These are phyloP conservation scores for Teratosphaeriaceae sp. DNA, from an alignment of 2,329 filamentous ascomycete genomes.

Conservation along the genomic window DNA sequence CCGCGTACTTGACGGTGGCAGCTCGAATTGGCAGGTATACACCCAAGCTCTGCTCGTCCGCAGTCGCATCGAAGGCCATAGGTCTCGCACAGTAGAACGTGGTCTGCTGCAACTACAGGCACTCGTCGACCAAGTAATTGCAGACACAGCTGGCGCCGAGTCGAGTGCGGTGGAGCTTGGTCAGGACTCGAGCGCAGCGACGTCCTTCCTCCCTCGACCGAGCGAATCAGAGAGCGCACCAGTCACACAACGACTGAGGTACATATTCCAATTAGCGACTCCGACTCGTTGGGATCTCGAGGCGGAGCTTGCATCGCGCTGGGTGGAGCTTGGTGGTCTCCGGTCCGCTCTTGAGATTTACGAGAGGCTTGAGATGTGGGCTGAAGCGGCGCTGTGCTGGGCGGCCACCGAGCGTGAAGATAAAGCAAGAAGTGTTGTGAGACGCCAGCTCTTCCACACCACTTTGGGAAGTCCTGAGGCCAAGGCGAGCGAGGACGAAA, in stretches of 20 bases:
- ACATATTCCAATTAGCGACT: slow-evolving; percentile 75
- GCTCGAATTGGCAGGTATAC: slow-evolving; percentile 96
- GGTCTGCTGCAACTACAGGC: slow-evolving; percentile 90
- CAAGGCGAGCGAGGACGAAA: slow-evolving; percentile 33
- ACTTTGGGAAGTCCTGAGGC: slow-evolving; percentile 36
- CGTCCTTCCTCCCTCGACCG: slow-evolving; percentile 73
- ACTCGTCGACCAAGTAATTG: slow-evolving; percentile 89
- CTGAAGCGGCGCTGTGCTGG: slow-evolving; percentile 86
- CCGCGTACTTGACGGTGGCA: slow-evolving; percentile 78
- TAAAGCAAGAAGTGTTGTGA: slow-evolving; percentile 70
- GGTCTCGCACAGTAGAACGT: slow-evolving; percentile 79
- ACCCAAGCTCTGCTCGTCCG: slow-evolving; percentile 87
- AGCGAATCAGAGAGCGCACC: slow-evolving; percentile 72
- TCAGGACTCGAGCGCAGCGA: slow-evolving; percentile 33
- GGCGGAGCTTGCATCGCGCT: slow-evolving; percentile 85
- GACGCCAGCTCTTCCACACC: slow-evolving; percentile 70
- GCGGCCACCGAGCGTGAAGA: slow-evolving; percentile 73
- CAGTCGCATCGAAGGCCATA: slow-evolving; percentile 82
- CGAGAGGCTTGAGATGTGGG: slow-evolving; percentile 86
- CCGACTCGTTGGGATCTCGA: slow-evolving; percentile 92
- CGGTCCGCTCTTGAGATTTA: slow-evolving; percentile 93
- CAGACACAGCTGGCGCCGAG: slow-evolving; percentile 59
- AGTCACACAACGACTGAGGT: slow-evolving; percentile 67
- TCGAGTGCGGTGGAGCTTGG: slow-evolving; percentile 7
- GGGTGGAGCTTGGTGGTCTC: slow-evolving; percentile 81